Conservation (phyloP, 176 grass and related monocot genomes). For the Neostapfia colusana region DNA sequence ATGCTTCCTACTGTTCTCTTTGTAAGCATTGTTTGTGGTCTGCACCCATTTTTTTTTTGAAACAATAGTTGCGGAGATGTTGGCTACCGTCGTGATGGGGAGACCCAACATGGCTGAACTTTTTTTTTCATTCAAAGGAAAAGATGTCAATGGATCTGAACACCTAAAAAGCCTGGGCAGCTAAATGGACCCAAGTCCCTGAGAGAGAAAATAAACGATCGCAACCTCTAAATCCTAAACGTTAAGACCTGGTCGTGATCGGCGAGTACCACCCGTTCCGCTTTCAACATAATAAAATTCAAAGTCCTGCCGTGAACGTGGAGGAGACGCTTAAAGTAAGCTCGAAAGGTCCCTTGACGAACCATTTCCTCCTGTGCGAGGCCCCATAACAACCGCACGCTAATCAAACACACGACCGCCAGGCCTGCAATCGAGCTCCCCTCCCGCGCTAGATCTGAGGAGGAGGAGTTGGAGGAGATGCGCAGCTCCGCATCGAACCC, state of each 20-base stretch:
- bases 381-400: not conserved
- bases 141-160: not conserved
- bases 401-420: not conserved
- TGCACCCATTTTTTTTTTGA: no score
- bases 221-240: not conserved
- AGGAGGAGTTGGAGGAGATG: not conserved
- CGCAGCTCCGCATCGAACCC: not conserved
- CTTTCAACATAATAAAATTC: slow-evolving; percentile 28
- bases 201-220: not conserved
- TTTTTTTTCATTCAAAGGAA: not conserved
- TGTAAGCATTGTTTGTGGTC: not conserved
- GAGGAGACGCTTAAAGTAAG: slow-evolving; percentile 32
- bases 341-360: slow-evolving; percentile 11
- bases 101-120: not conserved
- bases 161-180: not conserved
- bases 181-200: not conserved
- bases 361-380: not conserved
- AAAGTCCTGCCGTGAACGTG: slow-evolving; percentile 32
- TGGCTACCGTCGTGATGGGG: not conserved
- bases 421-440: not conserved
- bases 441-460: slow-evolving; percentile 35
- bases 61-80: no score
- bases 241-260: slow-evolving; percentile 10
- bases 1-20: not conserved
- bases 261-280: not conserved